A percentile compares a stretch with the other conserved stretches of the same genome.
phyloP scores from a whole-genome alignment of 2,329 filamentous ascomycete species.

The Fusarium chuoi region DNA sequence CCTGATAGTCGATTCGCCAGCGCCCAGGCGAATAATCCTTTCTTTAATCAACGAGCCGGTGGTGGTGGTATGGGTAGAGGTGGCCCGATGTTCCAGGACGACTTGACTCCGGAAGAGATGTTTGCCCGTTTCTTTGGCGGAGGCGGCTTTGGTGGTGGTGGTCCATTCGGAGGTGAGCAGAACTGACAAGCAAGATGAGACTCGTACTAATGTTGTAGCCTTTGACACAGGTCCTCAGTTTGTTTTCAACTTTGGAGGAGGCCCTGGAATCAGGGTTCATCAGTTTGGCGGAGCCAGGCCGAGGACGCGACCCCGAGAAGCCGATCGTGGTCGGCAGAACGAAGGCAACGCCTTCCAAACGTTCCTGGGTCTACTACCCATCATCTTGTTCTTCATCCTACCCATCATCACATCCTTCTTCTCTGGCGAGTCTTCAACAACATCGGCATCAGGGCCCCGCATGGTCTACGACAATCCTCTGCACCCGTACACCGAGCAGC shows the following conservation, averaged over 20 bases:
- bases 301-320: conserved; percentile 77
- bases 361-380: conserved; percentile 82
- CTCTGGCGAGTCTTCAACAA: conserved; percentile 56
- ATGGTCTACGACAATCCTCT: conserved; percentile 80
- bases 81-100: conserved; percentile 81
- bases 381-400: conserved; percentile 88
- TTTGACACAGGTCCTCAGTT: conserved; percentile 88
- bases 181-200: background rate
- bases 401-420: conserved; percentile 86
- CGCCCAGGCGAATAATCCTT: conserved; percentile 69
- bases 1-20: conserved; percentile 87
- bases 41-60: conserved; percentile 65
- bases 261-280: conserved; percentile 91
- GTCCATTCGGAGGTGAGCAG: conserved; percentile 56
- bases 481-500: conserved; percentile 78
- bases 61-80: conserved; percentile 57
- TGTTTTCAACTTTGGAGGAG: conserved; percentile 93
- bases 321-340: conserved; percentile 59
- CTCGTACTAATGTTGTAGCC: conserved; percentile 50
- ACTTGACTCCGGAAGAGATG: conserved; percentile 95
- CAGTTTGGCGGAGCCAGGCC: conserved; percentile 89
- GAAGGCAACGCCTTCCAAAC: conserved; percentile 65
- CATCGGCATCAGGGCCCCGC: conserved; percentile 63
- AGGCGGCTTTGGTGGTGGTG: conserved; percentile 75
- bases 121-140: conserved; percentile 96